These are phyloP conservation scores for Galerina sulciceps DNA, from an alignment of 768 basidiomycete species.

Conservation along the genomic window DNA sequence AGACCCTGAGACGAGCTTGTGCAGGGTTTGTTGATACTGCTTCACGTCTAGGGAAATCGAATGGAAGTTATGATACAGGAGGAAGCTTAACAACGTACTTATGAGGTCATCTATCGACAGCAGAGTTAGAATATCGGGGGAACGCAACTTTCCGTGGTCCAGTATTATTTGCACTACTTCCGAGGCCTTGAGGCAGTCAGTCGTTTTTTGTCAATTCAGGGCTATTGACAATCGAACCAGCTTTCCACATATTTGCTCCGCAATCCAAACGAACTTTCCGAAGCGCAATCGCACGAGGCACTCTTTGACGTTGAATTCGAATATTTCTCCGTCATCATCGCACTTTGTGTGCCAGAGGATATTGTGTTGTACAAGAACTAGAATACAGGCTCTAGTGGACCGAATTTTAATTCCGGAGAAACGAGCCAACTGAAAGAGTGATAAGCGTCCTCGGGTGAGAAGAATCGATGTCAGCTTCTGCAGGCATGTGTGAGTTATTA, in stretches of 20 bases:
- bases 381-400: constrained; percentile 67
- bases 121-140: constrained; percentile 66
- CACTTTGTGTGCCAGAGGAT: constrained; percentile 82
- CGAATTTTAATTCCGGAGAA: constrained; percentile 71
- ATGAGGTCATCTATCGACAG: constrained; percentile 59
- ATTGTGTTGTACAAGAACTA: constrained; percentile 91
- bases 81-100: constrained; percentile 41
- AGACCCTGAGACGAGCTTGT: constrained; percentile 70
- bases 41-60: constrained; percentile 15
- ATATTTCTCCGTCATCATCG: constrained; percentile 73
- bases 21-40: constrained; percentile 65
- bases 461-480: constrained; percentile 78
- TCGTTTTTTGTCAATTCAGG: neutral
- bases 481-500: neutral
- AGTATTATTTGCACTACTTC: constrained; percentile 78
- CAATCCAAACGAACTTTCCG: constrained; percentile 78
- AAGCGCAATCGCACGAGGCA: constrained; percentile 84
- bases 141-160: constrained; percentile 85
- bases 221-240: constrained; percentile 49
- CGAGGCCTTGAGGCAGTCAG: constrained; percentile 54
- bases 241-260: constrained; percentile 71
- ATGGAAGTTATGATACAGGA: neutral
- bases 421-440: constrained; percentile 68
- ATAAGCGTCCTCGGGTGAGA: constrained; percentile 83
- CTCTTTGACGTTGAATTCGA: constrained; percentile 84